Conservation (phyloP, 1,284 basidiomycete species). For the Melanopsichium pennsylvanicum region DNA sequence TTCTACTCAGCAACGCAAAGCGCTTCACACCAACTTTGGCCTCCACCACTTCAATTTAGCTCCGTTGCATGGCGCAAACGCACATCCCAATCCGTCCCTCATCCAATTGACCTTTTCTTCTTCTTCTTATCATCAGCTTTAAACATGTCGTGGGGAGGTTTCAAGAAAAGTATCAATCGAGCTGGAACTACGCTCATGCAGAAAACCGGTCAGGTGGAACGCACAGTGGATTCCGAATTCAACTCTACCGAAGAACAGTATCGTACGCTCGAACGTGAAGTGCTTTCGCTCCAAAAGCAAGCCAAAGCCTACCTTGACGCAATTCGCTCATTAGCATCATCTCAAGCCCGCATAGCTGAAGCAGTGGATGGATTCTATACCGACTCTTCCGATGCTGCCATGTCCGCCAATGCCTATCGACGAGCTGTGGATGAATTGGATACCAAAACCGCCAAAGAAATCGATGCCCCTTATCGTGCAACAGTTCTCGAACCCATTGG, state of each 20-base stretch:
- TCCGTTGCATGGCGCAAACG: too few species aligned
- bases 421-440: constrained; percentile 94
- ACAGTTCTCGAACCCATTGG: constrained; percentile 91
- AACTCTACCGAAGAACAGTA: constrained; percentile 90
- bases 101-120: neutral
- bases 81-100: too few species aligned
- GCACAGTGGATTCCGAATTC: constrained; percentile 93
- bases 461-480: constrained; percentile 91
- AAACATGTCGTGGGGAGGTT: constrained; percentile 69
- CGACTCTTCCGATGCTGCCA: constrained; percentile 74
- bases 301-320: constrained; percentile 94
- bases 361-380: constrained; percentile 93
- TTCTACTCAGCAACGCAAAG: too few species aligned
- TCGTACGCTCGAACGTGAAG: constrained; percentile 74
- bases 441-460: constrained; percentile 80
- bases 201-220: constrained; percentile 91
- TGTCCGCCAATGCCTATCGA: constrained; percentile 96
- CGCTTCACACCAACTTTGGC: too few species aligned
- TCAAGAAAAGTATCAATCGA: constrained; percentile 93
- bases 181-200: constrained; percentile 82
- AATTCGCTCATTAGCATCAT: constrained; percentile 84
- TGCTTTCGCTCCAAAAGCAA: constrained; percentile 84
- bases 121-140: neutral
- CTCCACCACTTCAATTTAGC: too few species aligned
- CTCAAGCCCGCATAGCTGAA: constrained; percentile 92